These are phyloP conservation scores for Diatrype stigma DNA, from an alignment of 2,329 filamentous ascomycete genomes.

Conservation along the genomic window DNA sequence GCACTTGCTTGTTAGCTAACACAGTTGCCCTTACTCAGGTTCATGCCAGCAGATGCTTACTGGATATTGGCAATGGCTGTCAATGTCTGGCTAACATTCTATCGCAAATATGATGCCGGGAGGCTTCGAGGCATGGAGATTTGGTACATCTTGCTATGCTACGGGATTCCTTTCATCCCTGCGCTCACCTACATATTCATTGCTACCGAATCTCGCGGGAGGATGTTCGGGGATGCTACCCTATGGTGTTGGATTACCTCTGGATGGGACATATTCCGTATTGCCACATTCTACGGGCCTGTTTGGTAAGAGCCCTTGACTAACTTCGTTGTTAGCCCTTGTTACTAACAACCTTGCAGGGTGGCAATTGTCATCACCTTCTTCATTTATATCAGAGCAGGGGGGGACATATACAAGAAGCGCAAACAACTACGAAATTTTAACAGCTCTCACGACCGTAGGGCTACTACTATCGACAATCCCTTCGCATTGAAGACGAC, in stretches of 20 bases:
- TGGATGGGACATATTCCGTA: conserved; percentile 67
- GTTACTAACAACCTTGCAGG: conserved; percentile 34
- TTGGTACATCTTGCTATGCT: conserved; percentile 65
- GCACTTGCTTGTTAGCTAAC: conserved; percentile 1
- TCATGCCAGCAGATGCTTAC: conserved; percentile 70
- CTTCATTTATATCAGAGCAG: conserved; percentile 63
- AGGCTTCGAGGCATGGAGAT: conserved; percentile 65
- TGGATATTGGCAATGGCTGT: conserved; percentile 80
- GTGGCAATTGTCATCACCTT: conserved; percentile 58
- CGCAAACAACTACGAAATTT: conserved; percentile 58
- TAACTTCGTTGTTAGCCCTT: neutral
- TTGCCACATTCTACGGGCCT: conserved; percentile 70
- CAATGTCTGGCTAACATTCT: conserved; percentile 81
- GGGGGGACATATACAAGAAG: conserved; percentile 63
- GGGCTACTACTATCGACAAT: conserved; percentile 36
- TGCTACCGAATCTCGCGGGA: conserved; percentile 43
- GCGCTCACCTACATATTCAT: conserved; percentile 66
- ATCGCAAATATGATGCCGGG: conserved; percentile 63
- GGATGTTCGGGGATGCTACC: conserved; percentile 69
- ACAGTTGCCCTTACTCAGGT: conserved; percentile 47
- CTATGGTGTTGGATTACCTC: conserved; percentile 77
- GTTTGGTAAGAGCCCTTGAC: conserved; percentile 50
- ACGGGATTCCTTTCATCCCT: conserved; percentile 68
- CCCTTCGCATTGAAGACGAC: conserved; percentile 53
- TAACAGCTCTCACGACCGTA: conserved; percentile 39